A percentile compares a stretch with the other conserved stretches of the same genome.
Evolutionary conservation across 2,329 filamentous ascomycete genomes (phyloP).

Genomic region (Huntiella abstrusa): DNA sequence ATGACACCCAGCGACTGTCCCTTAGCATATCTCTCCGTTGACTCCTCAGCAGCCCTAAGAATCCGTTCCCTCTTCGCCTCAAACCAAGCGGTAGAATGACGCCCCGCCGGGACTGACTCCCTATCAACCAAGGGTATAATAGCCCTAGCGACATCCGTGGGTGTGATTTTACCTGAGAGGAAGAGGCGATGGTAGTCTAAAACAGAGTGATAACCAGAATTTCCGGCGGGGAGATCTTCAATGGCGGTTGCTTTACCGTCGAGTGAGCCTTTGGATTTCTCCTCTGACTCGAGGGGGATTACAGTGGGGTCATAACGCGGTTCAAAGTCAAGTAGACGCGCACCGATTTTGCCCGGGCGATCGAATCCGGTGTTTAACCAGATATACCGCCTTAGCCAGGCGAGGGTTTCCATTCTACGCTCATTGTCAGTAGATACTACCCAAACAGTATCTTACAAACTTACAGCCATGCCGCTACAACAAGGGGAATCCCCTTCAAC

Average conservation of each 20-base stretch:
- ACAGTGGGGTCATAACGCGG: slow-evolving; percentile 29
- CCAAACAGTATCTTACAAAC: slow-evolving; percentile 5
- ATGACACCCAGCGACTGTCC: slow-evolving; percentile 41
- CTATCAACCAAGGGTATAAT: slow-evolving; percentile 27
- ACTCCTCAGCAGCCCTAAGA: slow-evolving; percentile 24
- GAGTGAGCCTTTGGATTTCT: slow-evolving; percentile 1
- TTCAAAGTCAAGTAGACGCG: slow-evolving; percentile 31
- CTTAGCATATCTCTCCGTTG: slow-evolving; percentile 28
- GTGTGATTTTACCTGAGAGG: slow-evolving; percentile 26
- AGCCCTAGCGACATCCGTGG: slow-evolving; percentile 25
- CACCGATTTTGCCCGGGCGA: slow-evolving; percentile 32
- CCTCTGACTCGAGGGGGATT: slow-evolving; percentile 22
- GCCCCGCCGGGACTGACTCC: slow-evolving; percentile 20
- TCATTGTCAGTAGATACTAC: background rate
- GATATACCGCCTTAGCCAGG: slow-evolving; percentile 33
- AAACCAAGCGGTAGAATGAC: slow-evolving; percentile 26
- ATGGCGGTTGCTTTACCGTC: background rate
- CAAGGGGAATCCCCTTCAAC: slow-evolving; percentile 34
- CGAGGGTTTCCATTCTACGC: slow-evolving; percentile 33
- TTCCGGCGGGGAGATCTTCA: slow-evolving; percentile 3
- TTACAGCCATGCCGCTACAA: slow-evolving; percentile 35
- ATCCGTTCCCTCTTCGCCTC: slow-evolving; percentile 24
- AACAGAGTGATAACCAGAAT: slow-evolving; percentile 19
- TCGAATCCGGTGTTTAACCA: slow-evolving; percentile 48
- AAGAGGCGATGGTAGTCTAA: slow-evolving; percentile 27